Percentiles rank a stretch among this genome's conserved stretches.
phyloP scores from a whole-genome alignment of 1,139 yeast species.

The Kodamaea suecica region DNA sequence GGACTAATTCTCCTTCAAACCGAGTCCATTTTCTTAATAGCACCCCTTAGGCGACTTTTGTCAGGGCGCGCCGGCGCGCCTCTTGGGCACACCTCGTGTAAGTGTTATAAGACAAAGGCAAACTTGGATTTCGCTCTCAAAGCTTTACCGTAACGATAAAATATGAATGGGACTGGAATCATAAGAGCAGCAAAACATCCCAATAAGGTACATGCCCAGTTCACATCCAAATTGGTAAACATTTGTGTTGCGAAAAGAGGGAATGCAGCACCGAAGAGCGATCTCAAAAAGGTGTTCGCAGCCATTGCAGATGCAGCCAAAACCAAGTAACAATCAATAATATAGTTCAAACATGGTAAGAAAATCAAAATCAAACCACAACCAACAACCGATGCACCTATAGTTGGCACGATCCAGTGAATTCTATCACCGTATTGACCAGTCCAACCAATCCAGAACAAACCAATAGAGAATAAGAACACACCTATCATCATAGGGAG shows the following conservation, averaged over 20 bases:
- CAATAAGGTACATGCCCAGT: slow-evolving; percentile 80
- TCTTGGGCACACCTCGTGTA: too few species aligned
- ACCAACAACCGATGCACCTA: slow-evolving; percentile 70
- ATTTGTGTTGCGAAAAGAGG: slow-evolving; percentile 57
- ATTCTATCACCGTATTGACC: slow-evolving; percentile 66
- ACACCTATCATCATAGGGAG: slow-evolving; percentile 73
- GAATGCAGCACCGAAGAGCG: slow-evolving; percentile 52
- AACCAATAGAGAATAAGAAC: slow-evolving; percentile 66
- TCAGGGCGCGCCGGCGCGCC: too few species aligned
- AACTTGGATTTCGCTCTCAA: slow-evolving; percentile 63
- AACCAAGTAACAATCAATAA: slow-evolving; percentile 72
- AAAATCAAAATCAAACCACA: slow-evolving; percentile 73
- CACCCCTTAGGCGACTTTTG: too few species aligned
- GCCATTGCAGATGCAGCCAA: slow-evolving; percentile 92
- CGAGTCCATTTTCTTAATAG: too few species aligned
- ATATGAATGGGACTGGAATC: slow-evolving; percentile 72
- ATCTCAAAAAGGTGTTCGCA: slow-evolving; percentile 77
- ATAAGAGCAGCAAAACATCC: slow-evolving; percentile 64
- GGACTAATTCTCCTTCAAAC: too few species aligned
- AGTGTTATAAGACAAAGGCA: slow-evolving; percentile 48
- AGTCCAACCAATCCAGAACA: slow-evolving; percentile 84
- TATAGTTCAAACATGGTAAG: slow-evolving; percentile 72
- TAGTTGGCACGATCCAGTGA: slow-evolving; percentile 85
- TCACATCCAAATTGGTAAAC: slow-evolving; percentile 70
- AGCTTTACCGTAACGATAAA: slow-evolving; percentile 59